Conservation (phyloP, 768 basidiomycete species). For the Psilocybe sp. region DNA sequence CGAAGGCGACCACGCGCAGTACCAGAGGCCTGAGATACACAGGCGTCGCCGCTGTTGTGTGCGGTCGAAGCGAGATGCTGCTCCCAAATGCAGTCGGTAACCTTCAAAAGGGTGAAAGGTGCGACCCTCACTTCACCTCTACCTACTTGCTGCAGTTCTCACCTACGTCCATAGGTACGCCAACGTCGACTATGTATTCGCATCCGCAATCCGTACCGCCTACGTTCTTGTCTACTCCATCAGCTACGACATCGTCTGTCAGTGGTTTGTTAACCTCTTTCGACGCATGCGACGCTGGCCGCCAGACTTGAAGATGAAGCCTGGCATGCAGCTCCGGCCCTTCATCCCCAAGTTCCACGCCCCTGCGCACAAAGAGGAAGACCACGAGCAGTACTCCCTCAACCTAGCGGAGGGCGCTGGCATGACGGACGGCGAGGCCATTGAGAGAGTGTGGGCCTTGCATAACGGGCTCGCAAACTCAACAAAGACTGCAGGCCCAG, state of each 20-base stretch:
- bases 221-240: not conserved
- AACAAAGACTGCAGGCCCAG: conserved; percentile 31
- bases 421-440: conserved; percentile 27
- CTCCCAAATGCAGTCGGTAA: conserved; percentile 18
- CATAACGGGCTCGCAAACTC: conserved; percentile 22
- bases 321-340: conserved; percentile 1
- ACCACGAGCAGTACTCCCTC: conserved; percentile 22
- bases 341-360: conserved; percentile 28
- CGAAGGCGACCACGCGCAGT: conserved; percentile 4
- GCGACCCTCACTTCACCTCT: too few species aligned
- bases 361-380: conserved; percentile 17
- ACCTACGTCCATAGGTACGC: conserved; percentile 3
- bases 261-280: conserved; percentile 22
- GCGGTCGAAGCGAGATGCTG: conserved; percentile 11
- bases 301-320: not conserved
- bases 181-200: conserved; percentile 16
- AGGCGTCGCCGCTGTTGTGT: conserved; percentile 7
- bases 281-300: conserved; percentile 9
- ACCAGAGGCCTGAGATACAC: conserved; percentile 11
- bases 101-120: conserved; percentile 30
- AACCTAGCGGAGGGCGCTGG: conserved; percentile 22
- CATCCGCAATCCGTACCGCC: not conserved
- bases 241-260: conserved; percentile 31
- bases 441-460: conserved; percentile 29
- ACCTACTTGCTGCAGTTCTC: not conserved